Conservation (phyloP, 1,284 basidiomycete genomes). For the Malassezia dermatis region DNA sequence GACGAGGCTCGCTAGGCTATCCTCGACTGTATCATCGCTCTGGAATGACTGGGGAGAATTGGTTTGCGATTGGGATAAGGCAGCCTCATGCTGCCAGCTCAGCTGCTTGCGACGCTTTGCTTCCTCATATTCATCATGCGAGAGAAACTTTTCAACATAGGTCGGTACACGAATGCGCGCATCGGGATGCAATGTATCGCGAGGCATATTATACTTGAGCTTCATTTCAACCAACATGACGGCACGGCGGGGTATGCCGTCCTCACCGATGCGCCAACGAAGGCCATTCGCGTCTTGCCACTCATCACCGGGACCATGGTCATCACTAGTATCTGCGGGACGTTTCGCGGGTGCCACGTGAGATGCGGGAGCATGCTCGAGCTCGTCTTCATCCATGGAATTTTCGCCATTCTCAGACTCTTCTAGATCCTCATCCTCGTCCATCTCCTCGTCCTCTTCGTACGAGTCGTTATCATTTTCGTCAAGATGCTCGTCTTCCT, state of each 20-base stretch:
- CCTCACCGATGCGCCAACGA: slow-evolving; percentile 32
- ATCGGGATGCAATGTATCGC: slow-evolving; percentile 36
- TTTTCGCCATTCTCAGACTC: neutral
- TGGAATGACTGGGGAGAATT: slow-evolving; percentile 1
- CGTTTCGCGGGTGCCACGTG: slow-evolving; percentile 18
- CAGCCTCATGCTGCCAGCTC: slow-evolving; percentile 26
- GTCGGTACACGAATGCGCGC: slow-evolving; percentile 28
- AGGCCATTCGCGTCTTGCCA: slow-evolving; percentile 39
- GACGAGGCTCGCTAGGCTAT: slow-evolving; percentile 15
- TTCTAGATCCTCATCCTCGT: neutral
- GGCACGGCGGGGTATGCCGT: slow-evolving; percentile 18
- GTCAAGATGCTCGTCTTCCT: neutral
- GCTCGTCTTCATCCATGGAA: slow-evolving; percentile 1
- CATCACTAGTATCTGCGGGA: slow-evolving; percentile 26
- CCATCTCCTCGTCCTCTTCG: neutral
- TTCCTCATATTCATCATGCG: slow-evolving; percentile 36
- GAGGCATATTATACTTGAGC: slow-evolving; percentile 37
- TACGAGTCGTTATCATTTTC: neutral
- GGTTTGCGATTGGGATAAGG: neutral
- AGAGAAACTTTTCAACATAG: slow-evolving; percentile 28
- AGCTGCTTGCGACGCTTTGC: slow-evolving; percentile 29
- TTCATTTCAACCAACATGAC: slow-evolving; percentile 36
- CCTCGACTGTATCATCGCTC: slow-evolving; percentile 15
- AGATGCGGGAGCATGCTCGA: neutral
- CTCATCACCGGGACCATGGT: slow-evolving; percentile 34